phyloP scores from a whole-genome alignment of 257 asterid species.

The Solanum verrucosum region DNA sequence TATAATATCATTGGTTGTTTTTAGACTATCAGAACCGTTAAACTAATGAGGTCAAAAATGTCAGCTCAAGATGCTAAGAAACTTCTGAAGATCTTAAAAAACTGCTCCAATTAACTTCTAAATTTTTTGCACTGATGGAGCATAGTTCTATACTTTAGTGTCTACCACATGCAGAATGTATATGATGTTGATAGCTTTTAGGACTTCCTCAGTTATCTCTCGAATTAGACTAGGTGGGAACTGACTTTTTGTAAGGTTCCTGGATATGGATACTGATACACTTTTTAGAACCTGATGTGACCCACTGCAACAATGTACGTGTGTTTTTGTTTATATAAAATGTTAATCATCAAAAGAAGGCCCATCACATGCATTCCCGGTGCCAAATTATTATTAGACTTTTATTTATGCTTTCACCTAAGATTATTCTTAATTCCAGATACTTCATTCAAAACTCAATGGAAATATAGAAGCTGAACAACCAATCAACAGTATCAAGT shows the following conservation, averaged over 20 bases:
- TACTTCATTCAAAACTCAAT: conserved; percentile 63
- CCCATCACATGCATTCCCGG: background rate
- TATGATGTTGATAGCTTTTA: background rate
- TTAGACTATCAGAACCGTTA: background rate
- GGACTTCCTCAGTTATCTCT: background rate
- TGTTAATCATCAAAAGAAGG: background rate
- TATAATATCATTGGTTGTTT: background rate
- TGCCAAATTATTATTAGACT: background rate
- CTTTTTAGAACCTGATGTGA: background rate
- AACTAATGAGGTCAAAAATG: background rate
- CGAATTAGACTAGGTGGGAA: background rate
- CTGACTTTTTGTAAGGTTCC: background rate
- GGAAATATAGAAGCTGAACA: conserved; percentile 26
- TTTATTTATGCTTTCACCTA: background rate
- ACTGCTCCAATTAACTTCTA: background rate
- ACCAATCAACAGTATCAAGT: conserved; percentile 39
- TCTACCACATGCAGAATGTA: background rate
- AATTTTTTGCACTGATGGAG: background rate
- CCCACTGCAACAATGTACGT: background rate
- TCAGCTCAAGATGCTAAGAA: background rate
- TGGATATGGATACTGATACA: background rate
- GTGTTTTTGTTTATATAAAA: background rate
- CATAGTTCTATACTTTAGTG: background rate
- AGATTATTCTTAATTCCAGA: conserved; percentile 25
- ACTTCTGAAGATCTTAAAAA: background rate